Base-by-base conservation (phyloP, 768 basidiomycete genomes). In the Agrocybe pediades region DNA sequence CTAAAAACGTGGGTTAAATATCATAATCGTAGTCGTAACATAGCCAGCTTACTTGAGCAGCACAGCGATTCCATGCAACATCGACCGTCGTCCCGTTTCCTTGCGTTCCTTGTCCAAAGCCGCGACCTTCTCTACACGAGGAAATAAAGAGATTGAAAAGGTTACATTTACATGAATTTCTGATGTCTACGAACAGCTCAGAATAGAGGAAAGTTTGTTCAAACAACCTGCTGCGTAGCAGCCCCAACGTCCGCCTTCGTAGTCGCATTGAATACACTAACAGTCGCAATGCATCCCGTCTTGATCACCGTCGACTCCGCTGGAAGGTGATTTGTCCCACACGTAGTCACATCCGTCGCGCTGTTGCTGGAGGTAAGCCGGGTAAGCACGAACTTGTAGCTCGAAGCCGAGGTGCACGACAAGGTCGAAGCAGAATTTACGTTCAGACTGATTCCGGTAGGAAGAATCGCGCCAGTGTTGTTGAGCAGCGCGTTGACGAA, bases 31-130 rank as follows among this genome's bases (percentile, higher is more conserved):
- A 30, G n/a, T 13, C 5, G 24, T 13, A n/a, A 17, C 53, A 17
- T 39, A n/a, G n/a, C n/a, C n/a, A n/a, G n/a, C n/a, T n/a, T n/a
- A 71, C 83, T 83, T 84, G 27, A 85, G 61, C 23, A 81, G 64
- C 33, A 78, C 67, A 8, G 73, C 84, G 56, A 78, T 85, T 3
- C 85, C 83, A 59, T 85, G 84, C 48, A 86, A 55, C 3, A 64
- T 62, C 8, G 81, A 74, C 30, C 81, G 73, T 30, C 73, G 72
- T 9, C 82, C 79, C 44, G 56, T 67, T 5, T 15, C 54, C 47
- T 70, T 71, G 36, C 81, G 68, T 55, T 77, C 83, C 0, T 50
- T 41, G 45, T 85, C 84, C 20, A 84, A 66, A 0, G 65, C 71
- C 1, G 76, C 80, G 9, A 86, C 86, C 57, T 79, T 73, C 15